Percentiles rank a stretch among this genome's conserved stretches.
These are phyloP conservation scores for Schizochytrium sp. DNA, from an alignment of 108 stramenopile species.

Conservation along the genomic window DNA sequence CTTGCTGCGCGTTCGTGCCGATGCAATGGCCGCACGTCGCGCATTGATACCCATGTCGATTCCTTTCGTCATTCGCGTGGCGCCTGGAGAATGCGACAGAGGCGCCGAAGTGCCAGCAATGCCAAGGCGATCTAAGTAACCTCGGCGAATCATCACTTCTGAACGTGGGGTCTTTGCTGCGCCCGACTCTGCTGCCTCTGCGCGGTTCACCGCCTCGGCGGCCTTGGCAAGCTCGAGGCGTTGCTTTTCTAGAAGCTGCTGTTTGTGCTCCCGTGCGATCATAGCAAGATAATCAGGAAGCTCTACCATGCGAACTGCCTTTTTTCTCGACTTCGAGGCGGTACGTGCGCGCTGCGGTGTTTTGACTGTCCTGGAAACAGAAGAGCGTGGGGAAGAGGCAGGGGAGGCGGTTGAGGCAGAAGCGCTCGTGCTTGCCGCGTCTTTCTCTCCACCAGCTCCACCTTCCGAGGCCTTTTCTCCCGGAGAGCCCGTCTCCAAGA, in stretches of 20 bases:
- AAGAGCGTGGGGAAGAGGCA: no score
- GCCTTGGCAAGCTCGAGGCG: not conserved
- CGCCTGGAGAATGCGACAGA: not conserved
- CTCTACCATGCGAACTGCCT: not conserved
- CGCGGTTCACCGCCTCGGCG: not conserved
- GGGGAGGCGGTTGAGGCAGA: no score
- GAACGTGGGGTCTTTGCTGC: not conserved
- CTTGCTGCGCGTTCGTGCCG: not conserved
- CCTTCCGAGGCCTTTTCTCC: no score
- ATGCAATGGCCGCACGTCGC: not conserved
- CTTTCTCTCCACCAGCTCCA: no score
- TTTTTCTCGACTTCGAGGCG: not conserved
- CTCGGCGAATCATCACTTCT: not conserved
- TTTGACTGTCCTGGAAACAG: not conserved
- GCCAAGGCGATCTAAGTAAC: not conserved
- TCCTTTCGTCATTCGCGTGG: not conserved
- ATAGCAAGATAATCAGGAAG: not conserved
- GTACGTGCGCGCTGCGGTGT: not conserved
- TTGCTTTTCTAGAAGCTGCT: not conserved
- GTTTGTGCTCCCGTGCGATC: not conserved
- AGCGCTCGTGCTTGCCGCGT: no score
- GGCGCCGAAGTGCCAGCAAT: not conserved
- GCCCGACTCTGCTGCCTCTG: not conserved
- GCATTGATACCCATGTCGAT: conserved; percentile 11
- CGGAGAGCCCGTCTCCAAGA: no score